phyloP scores from a whole-genome alignment of 768 basidiomycete genomes.

The Rubroboletus satanas region DNA sequence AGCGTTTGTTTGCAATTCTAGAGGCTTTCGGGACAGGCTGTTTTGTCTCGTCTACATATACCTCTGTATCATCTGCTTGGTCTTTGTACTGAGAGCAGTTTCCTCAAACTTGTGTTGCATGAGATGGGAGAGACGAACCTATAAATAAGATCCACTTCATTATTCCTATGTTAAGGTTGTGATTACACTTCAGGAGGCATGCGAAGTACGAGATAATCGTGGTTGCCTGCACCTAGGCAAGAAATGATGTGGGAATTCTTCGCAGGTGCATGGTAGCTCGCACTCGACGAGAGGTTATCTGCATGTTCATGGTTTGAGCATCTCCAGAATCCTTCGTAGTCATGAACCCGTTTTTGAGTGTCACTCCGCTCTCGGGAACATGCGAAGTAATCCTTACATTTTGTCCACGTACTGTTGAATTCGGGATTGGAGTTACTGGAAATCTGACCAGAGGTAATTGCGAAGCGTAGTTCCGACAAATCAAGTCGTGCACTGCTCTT shows the following conservation, averaged over 20 bases:
- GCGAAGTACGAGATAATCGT: background rate
- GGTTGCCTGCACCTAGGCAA: background rate
- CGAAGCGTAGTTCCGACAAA: constrained; percentile 8
- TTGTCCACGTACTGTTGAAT: background rate
- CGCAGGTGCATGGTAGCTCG: background rate
- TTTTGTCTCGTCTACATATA: background rate
- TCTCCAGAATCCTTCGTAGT: background rate
- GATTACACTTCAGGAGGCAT: background rate
- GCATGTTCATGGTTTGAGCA: background rate
- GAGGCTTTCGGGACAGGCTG: no score
- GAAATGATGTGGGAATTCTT: background rate
- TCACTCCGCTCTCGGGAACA: background rate
- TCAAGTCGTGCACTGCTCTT: constrained; percentile 8
- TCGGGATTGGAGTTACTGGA: background rate
- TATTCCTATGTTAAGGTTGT: background rate
- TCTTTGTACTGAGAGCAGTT: background rate
- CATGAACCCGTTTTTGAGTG: background rate
- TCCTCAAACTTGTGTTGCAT: background rate
- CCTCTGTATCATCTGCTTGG: background rate
- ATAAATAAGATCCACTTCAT: background rate
- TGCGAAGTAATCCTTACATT: constrained; percentile 1
- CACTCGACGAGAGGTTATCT: background rate
- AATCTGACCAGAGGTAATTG: constrained; percentile 5
- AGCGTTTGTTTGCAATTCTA: background rate
- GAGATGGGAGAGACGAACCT: background rate